Conservation (phyloP, 2,329 filamentous ascomycete species). For the Paramyrothecium roridum region DNA sequence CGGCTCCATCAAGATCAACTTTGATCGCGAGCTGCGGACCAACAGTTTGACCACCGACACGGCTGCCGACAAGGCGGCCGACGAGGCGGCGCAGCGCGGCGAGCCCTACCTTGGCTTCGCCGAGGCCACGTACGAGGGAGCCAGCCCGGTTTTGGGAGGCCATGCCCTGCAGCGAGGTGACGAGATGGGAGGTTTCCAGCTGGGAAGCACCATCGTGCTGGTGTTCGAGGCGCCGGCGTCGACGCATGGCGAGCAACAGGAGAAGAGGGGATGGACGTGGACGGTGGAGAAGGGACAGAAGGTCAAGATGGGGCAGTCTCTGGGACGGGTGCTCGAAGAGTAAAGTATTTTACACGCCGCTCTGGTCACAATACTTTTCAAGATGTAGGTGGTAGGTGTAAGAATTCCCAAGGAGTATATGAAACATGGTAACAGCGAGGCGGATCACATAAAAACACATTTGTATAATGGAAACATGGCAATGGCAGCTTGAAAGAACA, state of each 20-base stretch:
- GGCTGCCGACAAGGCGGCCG: constrained; percentile 80
- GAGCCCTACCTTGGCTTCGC: constrained; percentile 88
- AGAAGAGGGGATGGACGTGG: constrained; percentile 78
- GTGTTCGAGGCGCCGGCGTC: constrained; percentile 89
- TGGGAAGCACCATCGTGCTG: constrained; percentile 91
- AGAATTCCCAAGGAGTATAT: neutral
- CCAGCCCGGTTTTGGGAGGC: constrained; percentile 75
- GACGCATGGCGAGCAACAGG: constrained; percentile 46
- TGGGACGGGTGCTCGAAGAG: constrained; percentile 69
- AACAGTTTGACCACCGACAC: constrained; percentile 93
- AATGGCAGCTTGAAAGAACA: neutral
- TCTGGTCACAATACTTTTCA: neutral
- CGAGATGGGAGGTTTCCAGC: constrained; percentile 97
- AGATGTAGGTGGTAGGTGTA: neutral
- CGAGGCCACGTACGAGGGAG: constrained; percentile 82
- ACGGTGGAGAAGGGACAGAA: constrained; percentile 80
- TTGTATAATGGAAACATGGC: neutral
- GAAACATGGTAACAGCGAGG: too few species aligned
- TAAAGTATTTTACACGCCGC: constrained; percentile 10
- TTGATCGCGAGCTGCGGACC: constrained; percentile 88
- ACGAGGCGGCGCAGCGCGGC: constrained; percentile 69
- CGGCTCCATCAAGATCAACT: constrained; percentile 94
- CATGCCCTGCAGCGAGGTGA: constrained; percentile 83
- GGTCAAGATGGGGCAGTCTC: constrained; percentile 82
- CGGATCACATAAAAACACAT: neutral